Conservation (phyloP, 2,329 filamentous ascomycete species). For the Paraphoma chrysanthemicola region DNA sequence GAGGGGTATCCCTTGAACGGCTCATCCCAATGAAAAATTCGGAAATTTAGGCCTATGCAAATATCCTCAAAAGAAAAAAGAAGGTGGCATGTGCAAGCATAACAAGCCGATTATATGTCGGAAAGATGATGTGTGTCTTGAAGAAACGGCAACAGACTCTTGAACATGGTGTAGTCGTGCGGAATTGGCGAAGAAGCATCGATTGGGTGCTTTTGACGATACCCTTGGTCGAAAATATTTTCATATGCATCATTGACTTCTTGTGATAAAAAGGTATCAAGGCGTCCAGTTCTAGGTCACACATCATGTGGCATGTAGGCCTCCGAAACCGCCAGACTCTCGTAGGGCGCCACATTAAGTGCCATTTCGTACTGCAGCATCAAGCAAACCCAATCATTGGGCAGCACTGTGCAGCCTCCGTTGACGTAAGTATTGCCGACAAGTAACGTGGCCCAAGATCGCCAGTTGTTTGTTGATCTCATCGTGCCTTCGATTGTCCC, state of each 20-base stretch:
- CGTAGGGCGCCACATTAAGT: too few species aligned
- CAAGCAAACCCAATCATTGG: too few species aligned
- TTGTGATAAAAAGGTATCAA: not conserved
- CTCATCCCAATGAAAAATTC: too few species aligned
- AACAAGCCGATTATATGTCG: not conserved
- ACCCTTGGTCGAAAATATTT: not conserved
- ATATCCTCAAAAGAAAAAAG: not conserved
- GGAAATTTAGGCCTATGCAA: not conserved
- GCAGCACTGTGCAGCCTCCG: too few species aligned
- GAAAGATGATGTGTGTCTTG: not conserved
- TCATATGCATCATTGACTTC: not conserved
- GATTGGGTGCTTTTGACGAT: not conserved
- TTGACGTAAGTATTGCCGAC: too few species aligned
- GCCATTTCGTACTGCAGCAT: too few species aligned
- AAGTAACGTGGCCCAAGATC: too few species aligned
- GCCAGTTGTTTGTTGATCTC: too few species aligned
- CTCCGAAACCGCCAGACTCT: not conserved
- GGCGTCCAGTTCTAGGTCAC: not conserved
- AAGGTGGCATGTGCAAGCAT: not conserved
- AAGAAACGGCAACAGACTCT: not conserved
- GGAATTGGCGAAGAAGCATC: not conserved
- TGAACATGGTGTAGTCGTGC: not conserved
- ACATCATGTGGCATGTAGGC: not conserved
- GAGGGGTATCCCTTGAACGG: not conserved
- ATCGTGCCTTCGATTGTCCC: too few species aligned